These are phyloP conservation scores for Blastobotrys buckinghamii DNA, from an alignment of 1,139 yeast genomes.

Conservation along the genomic window DNA sequence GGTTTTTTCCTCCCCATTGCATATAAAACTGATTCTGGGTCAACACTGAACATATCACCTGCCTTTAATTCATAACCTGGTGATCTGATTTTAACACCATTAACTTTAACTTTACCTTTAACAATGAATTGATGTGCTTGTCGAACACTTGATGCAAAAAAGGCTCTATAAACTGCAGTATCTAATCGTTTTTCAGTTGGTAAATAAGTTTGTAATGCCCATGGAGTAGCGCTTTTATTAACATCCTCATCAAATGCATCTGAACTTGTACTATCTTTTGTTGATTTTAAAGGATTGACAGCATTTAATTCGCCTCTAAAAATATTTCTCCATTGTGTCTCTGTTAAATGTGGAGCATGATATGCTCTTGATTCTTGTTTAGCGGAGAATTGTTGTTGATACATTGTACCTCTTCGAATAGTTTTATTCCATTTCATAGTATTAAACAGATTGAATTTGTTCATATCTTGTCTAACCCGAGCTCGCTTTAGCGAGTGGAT, in stretches of 20 bases:
- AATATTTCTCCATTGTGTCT: constrained; percentile 66
- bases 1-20: constrained; percentile 88
- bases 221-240: constrained; percentile 47
- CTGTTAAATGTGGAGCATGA: constrained; percentile 92
- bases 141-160: constrained; percentile 91
- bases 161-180: constrained; percentile 79
- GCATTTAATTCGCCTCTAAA: constrained; percentile 74
- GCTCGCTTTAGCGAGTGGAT: constrained; percentile 26
- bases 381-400: constrained; percentile 88
- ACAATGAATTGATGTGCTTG: constrained; percentile 89
- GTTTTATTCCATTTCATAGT: constrained; percentile 41
- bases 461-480: constrained; percentile 85
- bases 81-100: constrained; percentile 68
- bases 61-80: constrained; percentile 74
- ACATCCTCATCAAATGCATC: constrained; percentile 13
- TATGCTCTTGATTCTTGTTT: constrained; percentile 91
- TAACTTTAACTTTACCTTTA: constrained; percentile 78
- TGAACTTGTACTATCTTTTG: constrained; percentile 9
- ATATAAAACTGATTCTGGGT: constrained; percentile 76
- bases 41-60: constrained; percentile 84
- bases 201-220: constrained; percentile 83
- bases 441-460: constrained; percentile 86
- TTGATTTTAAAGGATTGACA: constrained; percentile 55
- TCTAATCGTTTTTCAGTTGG: constrained; percentile 84
- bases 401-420: constrained; percentile 63